Base-by-base conservation (phyloP, 225 moss, liverwort and hornwort species). In the Pleurozium schreberi region DNA sequence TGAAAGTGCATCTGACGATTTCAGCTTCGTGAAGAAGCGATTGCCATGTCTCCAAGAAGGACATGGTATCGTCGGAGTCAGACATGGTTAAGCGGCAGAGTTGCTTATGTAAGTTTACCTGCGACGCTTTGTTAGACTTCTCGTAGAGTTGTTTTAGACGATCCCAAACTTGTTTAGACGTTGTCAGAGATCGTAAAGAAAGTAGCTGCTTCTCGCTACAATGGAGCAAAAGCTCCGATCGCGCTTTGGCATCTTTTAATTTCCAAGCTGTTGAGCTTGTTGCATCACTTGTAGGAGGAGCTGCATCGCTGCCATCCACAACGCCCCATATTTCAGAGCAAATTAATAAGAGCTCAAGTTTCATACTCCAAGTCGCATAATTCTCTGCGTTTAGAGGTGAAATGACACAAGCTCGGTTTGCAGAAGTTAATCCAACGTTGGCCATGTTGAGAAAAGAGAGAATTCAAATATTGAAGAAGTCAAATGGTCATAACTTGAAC, bases 11-110 rank as follows among this genome's bases (percentile, higher is more conserved):
- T 22, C 5, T 1, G 1, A 1, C 23, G 0, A 69, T 69, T n/a
- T n/a, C 2, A 38, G 2, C 69, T 69, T 23, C 4, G 0, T 23
- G 0, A 12, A 21, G 11, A 7, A 40, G 23, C 7, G 1, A n/a
- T 2, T 69, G 40, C 69, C 38, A 69, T 0, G 2, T n/a, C 40
- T 69, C 23, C 7, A n/a, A 36, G 36, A 68, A n/a, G 11, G 69
- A n/a, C 12, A 69, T 69, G 2, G 7, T 23, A 12, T 40, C 1
- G 1, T 69, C 4, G 1, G 0, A 69, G 8, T 69, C 6, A 7
- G 1, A 2, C 69, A 69, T 69, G 11, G 12, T 23, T 4, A 69
- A 69, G 12, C 2, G 2, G 11, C 2, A n/a, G 0, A 69, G 12
- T 22, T 69, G 69, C 20, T 69, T 40, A 7, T 40, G 40, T 13